Conservation (phyloP, 345 rosid species). For the rapeseed (Brassica napus) region Da-Ae NC_063451.1:34764501-34765000, state of each 20-base stretch:
- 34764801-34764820: constrained; percentile 23
- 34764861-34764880: background rate
- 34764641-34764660: background rate
- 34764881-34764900: background rate
- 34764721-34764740: constrained; percentile 26
- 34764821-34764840: background rate
- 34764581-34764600: background rate
- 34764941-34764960: no score
- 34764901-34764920: background rate
- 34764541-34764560: background rate
- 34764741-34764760: background rate
- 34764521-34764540: background rate
- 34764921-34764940: no score
- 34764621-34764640: background rate
- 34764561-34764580: background rate
- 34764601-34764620: background rate
- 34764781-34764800: background rate
- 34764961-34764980: no score
- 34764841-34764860: constrained; percentile 6
- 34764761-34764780: constrained; percentile 14
- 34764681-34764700: constrained; percentile 1
- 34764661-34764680: background rate
- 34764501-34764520: no score
- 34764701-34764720: constrained; percentile 25
- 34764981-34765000: no score